Percentiles rank a stretch among this genome's conserved stretches.
Evolutionary conservation across 2,329 filamentous ascomycete genomes (phyloP).

Genomic region (Mollisiaceae sp.): DNA sequence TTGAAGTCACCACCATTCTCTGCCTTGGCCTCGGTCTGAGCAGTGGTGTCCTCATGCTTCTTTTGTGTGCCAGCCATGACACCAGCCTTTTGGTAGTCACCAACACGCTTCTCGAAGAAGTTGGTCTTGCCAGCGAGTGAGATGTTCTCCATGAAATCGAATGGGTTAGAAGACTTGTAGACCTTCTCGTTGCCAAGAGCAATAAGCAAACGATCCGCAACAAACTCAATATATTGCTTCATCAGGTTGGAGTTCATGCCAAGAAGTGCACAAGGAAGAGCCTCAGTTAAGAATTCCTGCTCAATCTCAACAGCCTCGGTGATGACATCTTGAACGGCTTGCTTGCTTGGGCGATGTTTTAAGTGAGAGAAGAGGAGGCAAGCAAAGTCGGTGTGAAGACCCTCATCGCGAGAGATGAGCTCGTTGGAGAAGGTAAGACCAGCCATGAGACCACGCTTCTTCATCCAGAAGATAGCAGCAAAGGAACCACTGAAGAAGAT

Average conservation of each 20-base stretch:
- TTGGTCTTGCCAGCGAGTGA: constrained; percentile 99
- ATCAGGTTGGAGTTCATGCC: constrained; percentile 98
- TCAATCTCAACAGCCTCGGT: constrained; percentile 93
- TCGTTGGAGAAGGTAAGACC: constrained; percentile 99
- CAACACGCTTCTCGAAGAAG: constrained; percentile 99
- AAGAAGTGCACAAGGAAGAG: constrained; percentile 87
- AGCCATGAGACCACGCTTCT: constrained; percentile 99
- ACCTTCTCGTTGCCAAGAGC: constrained; percentile 93
- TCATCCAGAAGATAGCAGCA: constrained; percentile 99
- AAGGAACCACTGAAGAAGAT: constrained; percentile 99
- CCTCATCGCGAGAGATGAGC: constrained; percentile 98
- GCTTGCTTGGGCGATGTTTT: constrained; percentile 84
- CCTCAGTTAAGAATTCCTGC: constrained; percentile 97
- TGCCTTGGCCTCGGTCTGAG: constrained; percentile 55
- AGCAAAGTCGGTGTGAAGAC: constrained; percentile 98
- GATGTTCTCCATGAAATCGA: constrained; percentile 99
- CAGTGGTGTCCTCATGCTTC: constrained; percentile 57
- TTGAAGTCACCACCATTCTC: constrained; percentile 78
- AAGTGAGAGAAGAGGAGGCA: constrained; percentile 98
- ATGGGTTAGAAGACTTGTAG: constrained; percentile 93
- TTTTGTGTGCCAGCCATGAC: constrained; percentile 94
- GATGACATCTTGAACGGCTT: constrained; percentile 86
- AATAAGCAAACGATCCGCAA: constrained; percentile 91
- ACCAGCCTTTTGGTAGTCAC: constrained; percentile 99
- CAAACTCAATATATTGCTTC: constrained; percentile 99